Percentiles rank a stretch among this genome's conserved stretches.
phyloP scores from a whole-genome alignment of 352 stramenopile genomes.

The Albugo candida region DNA sequence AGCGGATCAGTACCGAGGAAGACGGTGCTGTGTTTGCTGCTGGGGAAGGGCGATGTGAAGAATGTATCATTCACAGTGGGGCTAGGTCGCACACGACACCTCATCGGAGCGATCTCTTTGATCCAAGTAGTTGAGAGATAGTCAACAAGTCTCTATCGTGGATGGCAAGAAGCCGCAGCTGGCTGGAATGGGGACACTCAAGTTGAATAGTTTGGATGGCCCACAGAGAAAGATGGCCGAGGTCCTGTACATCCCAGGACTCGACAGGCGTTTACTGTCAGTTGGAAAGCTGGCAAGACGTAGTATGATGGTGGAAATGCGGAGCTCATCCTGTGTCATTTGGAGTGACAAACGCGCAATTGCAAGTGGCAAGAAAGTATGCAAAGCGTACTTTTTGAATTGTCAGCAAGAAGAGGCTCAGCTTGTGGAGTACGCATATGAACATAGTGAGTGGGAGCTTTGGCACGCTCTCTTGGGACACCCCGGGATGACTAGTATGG shows the following conservation, averaged over 20 bases:
- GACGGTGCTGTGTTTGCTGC: conserved; percentile 1
- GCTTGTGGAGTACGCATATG: conserved; percentile 1
- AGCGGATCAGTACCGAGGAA: neutral
- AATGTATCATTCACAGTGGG: conserved; percentile 7
- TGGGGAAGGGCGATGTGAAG: neutral
- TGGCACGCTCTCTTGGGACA: conserved; percentile 10
- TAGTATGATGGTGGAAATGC: conserved; percentile 6
- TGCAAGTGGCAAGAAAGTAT: conserved; percentile 5
- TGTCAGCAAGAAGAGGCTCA: conserved; percentile 3
- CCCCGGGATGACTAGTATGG: neutral
- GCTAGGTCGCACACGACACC: conserved; percentile 8
- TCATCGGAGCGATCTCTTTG: conserved; percentile 3
- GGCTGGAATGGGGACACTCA: neutral
- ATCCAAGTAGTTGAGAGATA: conserved; percentile 4
- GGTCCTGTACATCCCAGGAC: conserved; percentile 5
- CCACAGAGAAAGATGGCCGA: conserved; percentile 3
- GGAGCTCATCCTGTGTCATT: neutral
- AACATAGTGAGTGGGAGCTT: conserved; percentile 8
- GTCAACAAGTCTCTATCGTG: conserved; percentile 2
- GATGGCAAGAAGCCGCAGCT: conserved; percentile 6
- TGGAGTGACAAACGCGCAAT: conserved; percentile 2
- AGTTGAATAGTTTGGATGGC: neutral
- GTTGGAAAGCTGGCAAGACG: conserved; percentile 5
- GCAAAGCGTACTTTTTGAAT: conserved; percentile 7
- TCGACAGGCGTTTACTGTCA: conserved; percentile 8